Conservation (phyloP, 495 filamentous ascomycete genomes). For the Xylaria palmicola region DNA sequence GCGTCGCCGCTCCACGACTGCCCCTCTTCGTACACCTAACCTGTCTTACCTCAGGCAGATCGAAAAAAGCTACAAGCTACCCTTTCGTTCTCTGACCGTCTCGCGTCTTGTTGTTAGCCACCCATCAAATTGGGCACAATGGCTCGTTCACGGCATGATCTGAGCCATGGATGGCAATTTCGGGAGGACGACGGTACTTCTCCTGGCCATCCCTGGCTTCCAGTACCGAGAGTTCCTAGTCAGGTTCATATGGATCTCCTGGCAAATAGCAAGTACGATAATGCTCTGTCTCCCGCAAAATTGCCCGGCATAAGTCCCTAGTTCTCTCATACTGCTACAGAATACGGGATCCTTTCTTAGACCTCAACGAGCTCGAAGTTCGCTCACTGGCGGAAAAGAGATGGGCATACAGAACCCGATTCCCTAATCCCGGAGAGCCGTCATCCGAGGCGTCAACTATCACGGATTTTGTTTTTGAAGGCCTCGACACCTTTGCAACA, state of each 20-base stretch:
- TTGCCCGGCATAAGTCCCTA: neutral
- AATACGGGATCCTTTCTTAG: conserved; percentile 63
- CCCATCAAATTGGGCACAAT: conserved; percentile 6
- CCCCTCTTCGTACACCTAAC: neutral
- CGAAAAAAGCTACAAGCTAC: neutral
- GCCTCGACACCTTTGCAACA: conserved; percentile 64
- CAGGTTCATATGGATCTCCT: conserved; percentile 31
- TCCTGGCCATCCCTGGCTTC: conserved; percentile 20
- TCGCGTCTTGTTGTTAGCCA: neutral
- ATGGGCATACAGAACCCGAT: conserved; percentile 53
- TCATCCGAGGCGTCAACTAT: conserved; percentile 14
- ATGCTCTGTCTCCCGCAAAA: neutral
- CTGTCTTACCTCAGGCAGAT: neutral
- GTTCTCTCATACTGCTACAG: conserved; percentile 20
- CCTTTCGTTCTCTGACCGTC: neutral
- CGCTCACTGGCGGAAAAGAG: conserved; percentile 70
- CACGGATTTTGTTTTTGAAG: conserved; percentile 59
- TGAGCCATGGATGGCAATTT: conserved; percentile 27
- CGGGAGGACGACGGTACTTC: conserved; percentile 17
- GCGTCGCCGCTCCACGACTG: neutral
- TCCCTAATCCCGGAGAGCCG: conserved; percentile 39
- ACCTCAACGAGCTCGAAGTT: conserved; percentile 65
- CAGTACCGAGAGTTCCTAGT: conserved; percentile 26
- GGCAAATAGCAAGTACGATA: conserved; percentile 26
- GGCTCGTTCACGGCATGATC: conserved; percentile 19